phyloP scores from a whole-genome alignment of 176 grass and related monocot species.

The Aegilops umbellulata region DNA sequence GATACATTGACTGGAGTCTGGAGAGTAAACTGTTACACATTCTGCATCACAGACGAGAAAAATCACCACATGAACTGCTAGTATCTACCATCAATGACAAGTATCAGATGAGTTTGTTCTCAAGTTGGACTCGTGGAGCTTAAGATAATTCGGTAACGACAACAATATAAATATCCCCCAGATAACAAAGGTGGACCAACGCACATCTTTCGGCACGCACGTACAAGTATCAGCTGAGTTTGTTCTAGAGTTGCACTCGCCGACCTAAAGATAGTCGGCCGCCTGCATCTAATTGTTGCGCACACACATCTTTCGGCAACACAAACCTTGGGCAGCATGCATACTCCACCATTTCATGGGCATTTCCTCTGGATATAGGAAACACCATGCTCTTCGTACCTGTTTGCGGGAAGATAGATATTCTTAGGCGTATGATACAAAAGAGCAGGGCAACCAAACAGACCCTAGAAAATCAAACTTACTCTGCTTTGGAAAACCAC shows the following conservation, averaged over 20 bases:
- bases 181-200: background rate
- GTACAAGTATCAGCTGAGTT: too few relatives aligned
- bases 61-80: background rate
- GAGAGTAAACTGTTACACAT: background rate
- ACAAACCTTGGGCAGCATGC: background rate
- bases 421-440: background rate
- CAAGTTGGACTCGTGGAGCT: slow-evolving; percentile 8
- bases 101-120: background rate
- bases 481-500: slow-evolving; percentile 99
- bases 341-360: slow-evolving; percentile 47
- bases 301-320: background rate
- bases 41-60: background rate
- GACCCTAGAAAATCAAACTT: slow-evolving; percentile 32
- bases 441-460: background rate
- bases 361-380: slow-evolving; percentile 99
- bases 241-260: too few relatives aligned
- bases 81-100: slow-evolving; percentile 20
- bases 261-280: background rate
- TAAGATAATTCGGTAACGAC: slow-evolving; percentile 11
- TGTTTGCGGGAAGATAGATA: slow-evolving; percentile 1
- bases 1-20: background rate
- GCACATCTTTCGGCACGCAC: background rate
- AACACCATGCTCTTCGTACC: slow-evolving; percentile 97
- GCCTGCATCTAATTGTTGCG: background rate
- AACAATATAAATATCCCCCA: background rate